phyloP scores from a whole-genome alignment of 352 stramenopile species.

The Phytophthora constricta region DNA sequence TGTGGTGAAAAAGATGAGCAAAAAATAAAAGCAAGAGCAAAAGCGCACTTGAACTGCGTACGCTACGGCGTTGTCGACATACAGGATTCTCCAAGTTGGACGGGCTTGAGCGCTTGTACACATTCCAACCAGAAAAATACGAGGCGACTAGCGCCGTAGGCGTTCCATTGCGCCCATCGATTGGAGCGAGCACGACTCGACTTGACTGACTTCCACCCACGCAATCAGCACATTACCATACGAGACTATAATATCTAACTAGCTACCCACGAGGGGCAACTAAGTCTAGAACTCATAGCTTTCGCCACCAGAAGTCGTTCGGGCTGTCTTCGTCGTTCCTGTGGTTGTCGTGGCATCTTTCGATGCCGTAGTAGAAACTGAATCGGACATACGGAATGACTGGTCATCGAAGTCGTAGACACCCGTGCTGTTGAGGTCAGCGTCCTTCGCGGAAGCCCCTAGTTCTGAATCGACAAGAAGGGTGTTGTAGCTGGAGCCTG shows the following conservation, averaged over 20 bases:
- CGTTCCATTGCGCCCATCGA: constrained; percentile 35
- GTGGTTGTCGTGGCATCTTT: constrained; percentile 23
- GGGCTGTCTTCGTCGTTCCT: constrained; percentile 23
- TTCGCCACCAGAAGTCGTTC: constrained; percentile 65
- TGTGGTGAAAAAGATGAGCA: constrained; percentile 26
- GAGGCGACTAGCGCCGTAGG: constrained; percentile 21
- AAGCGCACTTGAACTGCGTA: no score
- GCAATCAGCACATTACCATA: constrained; percentile 24
- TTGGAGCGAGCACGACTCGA: constrained; percentile 10
- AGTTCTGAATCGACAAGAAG: constrained; percentile 25
- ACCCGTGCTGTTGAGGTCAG: constrained; percentile 41
- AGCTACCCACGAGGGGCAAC: constrained; percentile 7
- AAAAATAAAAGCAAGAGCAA: constrained; percentile 37
- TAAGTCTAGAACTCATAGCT: constrained; percentile 76
- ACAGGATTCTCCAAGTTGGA: constrained; percentile 25
- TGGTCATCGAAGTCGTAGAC: constrained; percentile 57
- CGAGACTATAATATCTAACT: constrained; percentile 17
- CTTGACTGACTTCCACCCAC: constrained; percentile 16
- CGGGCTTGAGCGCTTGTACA: constrained; percentile 13
- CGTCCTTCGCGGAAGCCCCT: constrained; percentile 14
- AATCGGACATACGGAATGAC: constrained; percentile 37
- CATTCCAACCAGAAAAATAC: constrained; percentile 11
- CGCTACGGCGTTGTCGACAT: constrained; percentile 30
- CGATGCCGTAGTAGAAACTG: constrained; percentile 35
- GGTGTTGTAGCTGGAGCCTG: constrained; percentile 25